Base-by-base conservation (phyloP, 2,329 filamentous ascomycete genomes). In the Dothideomycetes sp. region DNA sequence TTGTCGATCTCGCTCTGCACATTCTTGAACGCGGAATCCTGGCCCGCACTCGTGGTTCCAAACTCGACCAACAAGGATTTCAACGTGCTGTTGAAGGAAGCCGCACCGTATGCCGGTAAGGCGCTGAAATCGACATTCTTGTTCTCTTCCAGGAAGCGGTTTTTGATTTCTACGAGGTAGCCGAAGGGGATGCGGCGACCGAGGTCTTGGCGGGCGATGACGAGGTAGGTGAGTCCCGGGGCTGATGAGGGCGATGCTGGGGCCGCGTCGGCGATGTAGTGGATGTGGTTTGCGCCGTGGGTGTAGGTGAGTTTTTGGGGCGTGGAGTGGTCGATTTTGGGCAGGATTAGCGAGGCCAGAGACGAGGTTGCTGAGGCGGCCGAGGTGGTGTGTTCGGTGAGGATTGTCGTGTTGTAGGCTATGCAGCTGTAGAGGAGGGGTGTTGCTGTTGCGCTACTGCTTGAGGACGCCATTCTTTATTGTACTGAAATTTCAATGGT, bases 1-100 rank as follows among this genome's bases (percentile, higher is more conserved):
- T 85, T 88, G 50, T 95, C 88, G 53, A 98, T 95, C 65, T 96
- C 91, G 43, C 78, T 73, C 63, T 85, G 82, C 25, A 86, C 89
- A 47, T 83, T 88, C 40, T 75, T 71, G 46, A 96, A 78, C 47
- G 88, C 85, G 66, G 96, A 86, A 53, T 83, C 71, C 62, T 82
- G 74, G 30, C 83, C 78, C 17, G 77, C 77, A 47, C 77, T 74
- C 8, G 84, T 85, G 18, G 83, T 83, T 41, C 88, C 89, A 64
- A 84, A 91, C 47, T 87, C 82, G 16, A 86, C 69, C 75, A 96
- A 87, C 51, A 95, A 66, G 20, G 64, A 65, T 63, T 82, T 83
- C 39, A 95, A 71, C 56, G 82, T 75, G 17, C 66, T 68, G 63
- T 98, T 96, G 69, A 96, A 96, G 20, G 77, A 78, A 12, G 79